A percentile compares a stretch with the other conserved stretches of the same genome.
These are phyloP conservation scores for Ceratobasidium theobromae DNA, from an alignment of 1,284 basidiomycete genomes.

Conservation along the genomic window DNA sequence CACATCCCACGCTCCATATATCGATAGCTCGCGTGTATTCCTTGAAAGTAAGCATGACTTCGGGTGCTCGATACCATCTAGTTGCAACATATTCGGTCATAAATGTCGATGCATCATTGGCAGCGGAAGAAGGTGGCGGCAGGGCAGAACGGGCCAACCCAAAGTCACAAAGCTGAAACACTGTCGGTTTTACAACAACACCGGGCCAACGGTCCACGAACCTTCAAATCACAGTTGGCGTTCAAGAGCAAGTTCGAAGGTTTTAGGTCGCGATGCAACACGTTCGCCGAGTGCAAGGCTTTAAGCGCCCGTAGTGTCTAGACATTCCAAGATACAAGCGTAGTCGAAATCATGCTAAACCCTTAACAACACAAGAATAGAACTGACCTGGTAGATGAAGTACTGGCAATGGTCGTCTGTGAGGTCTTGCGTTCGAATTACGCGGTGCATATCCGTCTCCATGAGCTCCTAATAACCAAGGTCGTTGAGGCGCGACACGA, in stretches of 20 bases:
- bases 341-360: background rate
- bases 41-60: slow-evolving; percentile 95
- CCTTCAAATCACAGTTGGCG: slow-evolving; percentile 93
- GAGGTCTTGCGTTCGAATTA: slow-evolving; percentile 81
- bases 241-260: slow-evolving; percentile 91
- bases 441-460: slow-evolving; percentile 88
- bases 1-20: slow-evolving; percentile 92
- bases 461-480: slow-evolving; percentile 69
- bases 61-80: slow-evolving; percentile 91
- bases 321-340: background rate
- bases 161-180: slow-evolving; percentile 74
- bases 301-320: slow-evolving; percentile 88
- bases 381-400: slow-evolving; percentile 84
- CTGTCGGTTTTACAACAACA: background rate
- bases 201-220: slow-evolving; percentile 42
- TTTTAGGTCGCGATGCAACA: slow-evolving; percentile 87
- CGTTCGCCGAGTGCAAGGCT: slow-evolving; percentile 87
- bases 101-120: slow-evolving; percentile 81
- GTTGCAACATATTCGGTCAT: slow-evolving; percentile 94
- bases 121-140: slow-evolving; percentile 66
- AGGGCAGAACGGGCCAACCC: slow-evolving; percentile 84
- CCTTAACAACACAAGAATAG: slow-evolving; percentile 33
- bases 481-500: slow-evolving; percentile 4
- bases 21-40: slow-evolving; percentile 92
- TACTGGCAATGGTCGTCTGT: slow-evolving; percentile 93